Base-by-base conservation (phyloP, 1,284 basidiomycete genomes). In the Chalciporus piperatoides region DNA sequence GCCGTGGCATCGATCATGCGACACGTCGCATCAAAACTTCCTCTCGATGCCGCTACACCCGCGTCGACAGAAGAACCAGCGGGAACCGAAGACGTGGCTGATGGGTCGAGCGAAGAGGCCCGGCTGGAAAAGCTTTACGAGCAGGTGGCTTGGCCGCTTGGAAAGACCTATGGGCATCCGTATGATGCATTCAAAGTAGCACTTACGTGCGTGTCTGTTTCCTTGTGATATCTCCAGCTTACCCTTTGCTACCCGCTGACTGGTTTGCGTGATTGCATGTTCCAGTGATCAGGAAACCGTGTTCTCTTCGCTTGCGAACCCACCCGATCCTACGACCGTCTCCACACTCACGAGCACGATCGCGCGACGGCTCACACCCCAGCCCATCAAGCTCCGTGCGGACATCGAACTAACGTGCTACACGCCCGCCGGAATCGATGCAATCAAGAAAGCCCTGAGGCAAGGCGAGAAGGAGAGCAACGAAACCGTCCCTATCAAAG, bases 391-490 rank as follows among this genome's bases (percentile, higher is more conserved):
- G 75, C 84, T 99, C 48, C 92, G 96, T 64, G 93, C 97, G 17
- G 97, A 99, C 72, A 89, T 99, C 57, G 95, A 99, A 71, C 77
- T 99, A 47, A 97, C 94, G 36, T 99, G 96, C 72, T 99, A 97
- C 71, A 90, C 89, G 5, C 95, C 94, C 52, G 84, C 90, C 30
- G 97, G 97, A n/a, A 99, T 99, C 65, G 93, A 97, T 63, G 95
- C 96, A 2, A 97, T 99, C 71, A 94, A 94, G 73, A 86, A 84
- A 48, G 96, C 97, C 0, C 78, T 99, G 39, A 79, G 82, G 45
- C 90, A 90, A 2, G 96, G 95, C 17, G 97, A 99, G 70, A 77
- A 76, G 43, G 81, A 92, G 55, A 91, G 91, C 63, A 96, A 81
- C 19, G 91, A 95, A 56, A 80, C 84, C 0, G 93, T 99, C 1